A percentile compares a stretch with the other conserved stretches of the same genome.
Conservation (phyloP, 2,329 filamentous ascomycete species). For the Bipolaris bicolor region DNA sequence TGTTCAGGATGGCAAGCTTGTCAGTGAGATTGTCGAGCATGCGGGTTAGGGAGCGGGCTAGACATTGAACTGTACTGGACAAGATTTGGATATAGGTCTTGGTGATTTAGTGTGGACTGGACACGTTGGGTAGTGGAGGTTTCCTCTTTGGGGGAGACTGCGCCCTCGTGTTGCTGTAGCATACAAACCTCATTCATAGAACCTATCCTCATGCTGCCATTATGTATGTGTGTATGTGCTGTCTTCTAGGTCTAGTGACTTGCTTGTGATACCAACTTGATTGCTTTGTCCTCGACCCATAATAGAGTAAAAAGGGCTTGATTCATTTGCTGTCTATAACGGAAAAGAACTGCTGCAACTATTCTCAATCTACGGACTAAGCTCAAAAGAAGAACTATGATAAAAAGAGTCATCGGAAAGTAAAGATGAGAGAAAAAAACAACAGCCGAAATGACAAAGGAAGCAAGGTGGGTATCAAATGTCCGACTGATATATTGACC, state of each 20-base stretch:
- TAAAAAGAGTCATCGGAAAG: background rate
- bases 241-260: background rate
- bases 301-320: too few species aligned
- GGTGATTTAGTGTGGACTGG: background rate
- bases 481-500: conserved; percentile 28
- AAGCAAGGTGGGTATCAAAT: conserved; percentile 40
- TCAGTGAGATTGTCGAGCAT: conserved; percentile 96
- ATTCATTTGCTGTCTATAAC: too few species aligned
- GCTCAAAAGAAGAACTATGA: background rate
- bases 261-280: background rate
- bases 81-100: conserved; percentile 1
- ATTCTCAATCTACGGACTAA: background rate
- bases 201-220: background rate
- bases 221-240: too few species aligned
- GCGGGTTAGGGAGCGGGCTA: conserved; percentile 63
- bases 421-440: background rate
- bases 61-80: background rate
- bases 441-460: conserved; percentile 10
- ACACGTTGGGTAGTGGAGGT: background rate
- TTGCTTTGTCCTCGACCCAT: too few species aligned
- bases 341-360: background rate
- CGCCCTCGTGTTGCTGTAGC: background rate
- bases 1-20: conserved; percentile 75
- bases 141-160: background rate
- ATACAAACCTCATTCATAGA: background rate